Conservation (phyloP, 768 basidiomycete species). For the Podaxis carcinomalis region DNA sequence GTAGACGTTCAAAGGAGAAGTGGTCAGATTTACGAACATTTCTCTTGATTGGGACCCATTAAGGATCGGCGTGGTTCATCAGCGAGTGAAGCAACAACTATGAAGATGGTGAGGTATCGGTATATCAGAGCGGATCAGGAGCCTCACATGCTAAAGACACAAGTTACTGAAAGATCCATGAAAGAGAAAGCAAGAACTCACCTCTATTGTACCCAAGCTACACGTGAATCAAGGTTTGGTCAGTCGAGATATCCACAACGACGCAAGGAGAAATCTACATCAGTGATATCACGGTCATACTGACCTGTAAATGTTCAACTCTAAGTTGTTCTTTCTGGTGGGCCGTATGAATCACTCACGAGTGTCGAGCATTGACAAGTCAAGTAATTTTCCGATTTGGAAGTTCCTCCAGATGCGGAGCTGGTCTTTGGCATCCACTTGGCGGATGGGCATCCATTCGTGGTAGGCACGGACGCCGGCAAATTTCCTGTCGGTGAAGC, state of each 20-base stretch:
- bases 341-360: slow-evolving; percentile 27
- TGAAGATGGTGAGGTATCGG: neutral
- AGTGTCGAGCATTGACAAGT: slow-evolving; percentile 60
- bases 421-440: slow-evolving; percentile 49
- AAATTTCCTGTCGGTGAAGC: slow-evolving; percentile 56
- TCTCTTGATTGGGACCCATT: neutral
- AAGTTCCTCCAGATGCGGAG: slow-evolving; percentile 62
- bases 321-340: neutral
- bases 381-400: slow-evolving; percentile 56
- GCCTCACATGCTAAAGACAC: neutral
- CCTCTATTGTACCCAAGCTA: slow-evolving; percentile 51
- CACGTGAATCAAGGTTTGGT: neutral
- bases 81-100: neutral
- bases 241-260: neutral
- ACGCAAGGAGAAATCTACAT: slow-evolving; percentile 28
- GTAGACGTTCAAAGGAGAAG: neutral
- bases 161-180: neutral
- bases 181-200: slow-evolving; percentile 11
- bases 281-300: slow-evolving; percentile 54
- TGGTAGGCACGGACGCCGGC: slow-evolving; percentile 57
- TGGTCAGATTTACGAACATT: neutral
- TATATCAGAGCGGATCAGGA: neutral
- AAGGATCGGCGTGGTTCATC: neutral
- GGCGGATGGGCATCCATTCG: slow-evolving; percentile 61
- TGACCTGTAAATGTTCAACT: slow-evolving; percentile 27